Base-by-base conservation (phyloP, 2,329 filamentous ascomycete species). In the Penicillium hordei region DNA sequence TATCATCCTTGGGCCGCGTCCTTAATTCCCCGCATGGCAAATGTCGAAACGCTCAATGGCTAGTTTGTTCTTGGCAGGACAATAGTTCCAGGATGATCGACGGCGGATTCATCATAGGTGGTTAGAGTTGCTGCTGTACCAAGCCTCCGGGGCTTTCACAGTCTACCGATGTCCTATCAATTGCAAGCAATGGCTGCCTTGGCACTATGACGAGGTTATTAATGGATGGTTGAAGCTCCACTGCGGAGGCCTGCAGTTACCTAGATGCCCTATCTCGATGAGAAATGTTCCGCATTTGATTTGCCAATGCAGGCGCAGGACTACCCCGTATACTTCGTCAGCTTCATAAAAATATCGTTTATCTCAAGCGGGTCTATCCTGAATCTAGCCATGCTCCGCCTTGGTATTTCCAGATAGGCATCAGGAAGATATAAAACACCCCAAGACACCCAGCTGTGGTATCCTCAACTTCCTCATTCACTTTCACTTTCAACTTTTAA, bases 261-360 rank as follows among this genome's bases (percentile, higher is more conserved):
- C 5, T 12, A 25, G 13, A 31, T n/a, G 12, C 13, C 17, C 8
- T 56, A 45, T 25, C 44, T 13, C 5, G 57, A 51, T 63, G 57
- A 60, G 52, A 60, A 65, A 63, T 49, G 1, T n/a, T 17, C 3
- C 15, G 10, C 21, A 23, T 51, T 42, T 60, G 27, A 63, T 65
- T 63, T 44, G 59, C 27, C 54, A n/a, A 45, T 21, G 6, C 23
- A 17, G 29, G 8, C 19, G 5, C 21, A 36, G 52, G 17, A 19
- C 36, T 31, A 44, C 31, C n/a, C 33, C 45, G 9, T 42, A 6
- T 40, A n/a, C 27, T 31, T 19, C 17, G n/a, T 48, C 38, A 31
- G 38, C 19, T 55, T 39, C 52, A 56, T 45, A 48, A 49, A 33
- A 43, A 58, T 45, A 17, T 21, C 2, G 1, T n/a, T 54, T 48